phyloP scores from a whole-genome alignment of 495 filamentous ascomycete genomes.

The Trichoderma parareesei region DNA sequence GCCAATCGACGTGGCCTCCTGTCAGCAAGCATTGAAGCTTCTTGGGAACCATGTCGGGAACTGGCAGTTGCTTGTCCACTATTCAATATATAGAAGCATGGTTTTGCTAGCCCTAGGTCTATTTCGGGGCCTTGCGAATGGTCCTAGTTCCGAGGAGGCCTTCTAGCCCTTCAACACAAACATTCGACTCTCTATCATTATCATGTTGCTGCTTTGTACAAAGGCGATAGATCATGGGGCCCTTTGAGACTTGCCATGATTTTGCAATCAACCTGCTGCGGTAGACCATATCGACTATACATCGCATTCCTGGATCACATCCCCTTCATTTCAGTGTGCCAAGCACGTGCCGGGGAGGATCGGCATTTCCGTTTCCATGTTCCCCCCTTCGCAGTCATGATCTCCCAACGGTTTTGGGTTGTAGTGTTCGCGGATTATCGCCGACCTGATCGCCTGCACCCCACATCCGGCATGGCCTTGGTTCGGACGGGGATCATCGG shows the following conservation, averaged over 20 bases:
- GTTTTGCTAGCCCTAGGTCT: not conserved
- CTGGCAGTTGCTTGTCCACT: not conserved
- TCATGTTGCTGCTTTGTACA: not conserved
- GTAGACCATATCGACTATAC: not conserved
- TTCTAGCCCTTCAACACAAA: not conserved
- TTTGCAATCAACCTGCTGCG: not conserved
- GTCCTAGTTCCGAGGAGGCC: not conserved
- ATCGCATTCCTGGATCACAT: not conserved
- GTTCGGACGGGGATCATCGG: not conserved
- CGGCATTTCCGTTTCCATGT: not conserved
- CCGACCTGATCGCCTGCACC: not conserved
- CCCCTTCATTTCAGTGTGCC: not conserved
- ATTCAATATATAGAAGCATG: not conserved
- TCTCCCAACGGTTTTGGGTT: not conserved
- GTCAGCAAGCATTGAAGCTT: slow-evolving; percentile 1
- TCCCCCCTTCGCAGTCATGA: not conserved
- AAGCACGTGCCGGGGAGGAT: not conserved
- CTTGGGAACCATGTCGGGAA: not conserved
- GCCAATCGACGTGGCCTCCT: not conserved
- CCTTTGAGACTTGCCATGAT: not conserved
- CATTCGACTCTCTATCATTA: not conserved
- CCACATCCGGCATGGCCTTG: not conserved
- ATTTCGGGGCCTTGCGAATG: not conserved
- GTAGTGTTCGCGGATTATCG: slow-evolving; percentile 9
- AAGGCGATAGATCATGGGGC: too few relatives aligned